Conservation (phyloP, 305 asterid species). For the Stenogyne calaminthoides region DNA sequence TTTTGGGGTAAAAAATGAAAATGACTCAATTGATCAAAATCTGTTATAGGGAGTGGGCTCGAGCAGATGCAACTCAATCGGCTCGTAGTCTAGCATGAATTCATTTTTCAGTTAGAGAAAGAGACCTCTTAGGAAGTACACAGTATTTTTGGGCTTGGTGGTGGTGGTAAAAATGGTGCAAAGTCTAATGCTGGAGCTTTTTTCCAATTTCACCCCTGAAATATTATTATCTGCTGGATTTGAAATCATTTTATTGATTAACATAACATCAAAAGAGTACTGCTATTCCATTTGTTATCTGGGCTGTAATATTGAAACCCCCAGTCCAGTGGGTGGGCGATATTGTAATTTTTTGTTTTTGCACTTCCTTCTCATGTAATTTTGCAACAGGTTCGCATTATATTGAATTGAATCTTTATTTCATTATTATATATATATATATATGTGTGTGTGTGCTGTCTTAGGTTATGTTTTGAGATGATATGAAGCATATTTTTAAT, state of each 20-base stretch:
- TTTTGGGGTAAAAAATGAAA: background rate
- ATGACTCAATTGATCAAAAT: slow-evolving; percentile 59
- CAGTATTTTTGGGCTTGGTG: slow-evolving; percentile 49
- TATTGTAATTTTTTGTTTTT: slow-evolving; percentile 4
- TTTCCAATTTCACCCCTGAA: slow-evolving; percentile 1
- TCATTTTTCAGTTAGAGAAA: slow-evolving; percentile 36
- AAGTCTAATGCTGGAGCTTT: slow-evolving; percentile 31
- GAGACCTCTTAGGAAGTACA: background rate
- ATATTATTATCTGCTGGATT: background rate
- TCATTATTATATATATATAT: background rate
- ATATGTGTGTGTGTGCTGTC: too few species aligned
- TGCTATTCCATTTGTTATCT: slow-evolving; percentile 34
- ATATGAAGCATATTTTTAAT: background rate
- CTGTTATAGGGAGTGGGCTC: slow-evolving; percentile 78
- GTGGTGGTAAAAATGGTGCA: slow-evolving; percentile 31
- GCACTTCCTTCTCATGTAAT: slow-evolving; percentile 20
- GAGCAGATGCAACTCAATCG: slow-evolving; percentile 83
- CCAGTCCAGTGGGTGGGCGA: slow-evolving; percentile 33
- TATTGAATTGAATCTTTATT: slow-evolving; percentile 33
- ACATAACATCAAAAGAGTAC: slow-evolving; percentile 26
- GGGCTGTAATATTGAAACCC: slow-evolving; percentile 35
- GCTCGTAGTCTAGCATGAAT: slow-evolving; percentile 62
- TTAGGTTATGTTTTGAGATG: background rate
- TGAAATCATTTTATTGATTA: slow-evolving; percentile 29
- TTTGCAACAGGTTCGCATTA: slow-evolving; percentile 6